Evolutionary conservation across 805 yeast species (phyloP).

Genomic region (Monosporozyma unispora): DNA sequence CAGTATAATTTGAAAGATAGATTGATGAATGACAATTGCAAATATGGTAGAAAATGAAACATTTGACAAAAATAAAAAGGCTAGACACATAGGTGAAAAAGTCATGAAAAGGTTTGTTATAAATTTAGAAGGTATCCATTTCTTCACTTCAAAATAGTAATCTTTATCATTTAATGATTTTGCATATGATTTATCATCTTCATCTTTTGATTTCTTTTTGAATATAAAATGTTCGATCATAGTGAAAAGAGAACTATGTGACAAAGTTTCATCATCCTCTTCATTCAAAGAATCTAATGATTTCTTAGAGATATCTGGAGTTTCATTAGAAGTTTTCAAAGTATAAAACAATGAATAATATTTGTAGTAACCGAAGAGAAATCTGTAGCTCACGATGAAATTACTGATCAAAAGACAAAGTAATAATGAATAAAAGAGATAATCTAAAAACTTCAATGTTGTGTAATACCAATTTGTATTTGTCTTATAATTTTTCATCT

Average conservation of each 20-base stretch:
- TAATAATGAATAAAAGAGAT: constrained; percentile 6
- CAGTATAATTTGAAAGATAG: constrained; percentile 33
- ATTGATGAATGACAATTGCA: constrained; percentile 32
- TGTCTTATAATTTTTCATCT: background rate
- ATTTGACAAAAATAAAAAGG: constrained; percentile 34
- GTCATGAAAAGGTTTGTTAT: constrained; percentile 41
- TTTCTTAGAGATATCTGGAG: constrained; percentile 15
- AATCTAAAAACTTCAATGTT: constrained; percentile 12
- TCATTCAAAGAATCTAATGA: constrained; percentile 14
- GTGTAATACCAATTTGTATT: constrained; percentile 8
- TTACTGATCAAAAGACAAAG: constrained; percentile 10
- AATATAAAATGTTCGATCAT: constrained; percentile 14
- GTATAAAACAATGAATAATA: constrained; percentile 17
- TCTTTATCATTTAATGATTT: constrained; percentile 15
- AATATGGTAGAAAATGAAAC: constrained; percentile 33
- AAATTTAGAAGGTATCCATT: constrained; percentile 64
- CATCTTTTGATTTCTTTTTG: constrained; percentile 1
- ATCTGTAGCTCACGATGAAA: constrained; percentile 11
- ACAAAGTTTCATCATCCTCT: constrained; percentile 15
- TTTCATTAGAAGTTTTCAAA: constrained; percentile 1
- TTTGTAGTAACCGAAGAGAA: constrained; percentile 15
- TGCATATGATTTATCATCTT: constrained; percentile 6
- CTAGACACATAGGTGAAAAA: constrained; percentile 50
- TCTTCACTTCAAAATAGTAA: constrained; percentile 45
- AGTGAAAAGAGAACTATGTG: constrained; percentile 16